Base-by-base conservation (phyloP, 106 monocot species). In the Apostasia shenzhenica region DNA sequence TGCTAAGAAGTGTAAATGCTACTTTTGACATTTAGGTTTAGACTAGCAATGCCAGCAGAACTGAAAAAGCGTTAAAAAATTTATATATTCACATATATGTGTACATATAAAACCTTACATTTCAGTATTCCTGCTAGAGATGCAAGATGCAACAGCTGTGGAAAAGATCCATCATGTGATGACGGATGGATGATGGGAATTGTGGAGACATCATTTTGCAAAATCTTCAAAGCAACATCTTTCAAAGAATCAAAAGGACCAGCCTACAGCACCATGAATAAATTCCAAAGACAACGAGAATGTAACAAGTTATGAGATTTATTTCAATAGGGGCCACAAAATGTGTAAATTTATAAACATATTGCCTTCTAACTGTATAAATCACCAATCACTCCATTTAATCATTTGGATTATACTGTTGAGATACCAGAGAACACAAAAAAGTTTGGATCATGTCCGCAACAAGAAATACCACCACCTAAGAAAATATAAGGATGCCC, bases 101-200 rank as follows among this genome's bases (percentile, higher is more conserved):
- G 1, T 63, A 4, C 1, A 80, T 37, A 14, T 46, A 3, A 42
- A 37, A 66, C 26, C 54, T 61, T 78, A 99, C 99, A 93, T 82
- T 79, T 88, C 57, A 93, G 67, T 63, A 99, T 93, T 82, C 85
- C 93, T 47, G 90, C 85, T 53, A 99, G 86, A 8, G 93, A 93
- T 14, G 90, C 93, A 69, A 99, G 79, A 75, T 90, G 90, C 67
- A 99, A 70, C 49, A 99, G 71, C 43, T 93, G 90, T 12, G 93
- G 93, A 77, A 76, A 93, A 52, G 80, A 90, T 45, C 89, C 99
- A 87, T 88, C 87, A 13, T 78, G 75, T 38, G 83, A 79, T 73
- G 82, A 59, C 69, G 93, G 93, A 76, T 88, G 83, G 68, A 93
- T 90, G 11, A 93, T 70, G 50, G 99, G 99, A 47, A 99, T 76